Conservation (phyloP, 208 protist genomes). For the Herpetomonas samuelpessoai region DNA sequence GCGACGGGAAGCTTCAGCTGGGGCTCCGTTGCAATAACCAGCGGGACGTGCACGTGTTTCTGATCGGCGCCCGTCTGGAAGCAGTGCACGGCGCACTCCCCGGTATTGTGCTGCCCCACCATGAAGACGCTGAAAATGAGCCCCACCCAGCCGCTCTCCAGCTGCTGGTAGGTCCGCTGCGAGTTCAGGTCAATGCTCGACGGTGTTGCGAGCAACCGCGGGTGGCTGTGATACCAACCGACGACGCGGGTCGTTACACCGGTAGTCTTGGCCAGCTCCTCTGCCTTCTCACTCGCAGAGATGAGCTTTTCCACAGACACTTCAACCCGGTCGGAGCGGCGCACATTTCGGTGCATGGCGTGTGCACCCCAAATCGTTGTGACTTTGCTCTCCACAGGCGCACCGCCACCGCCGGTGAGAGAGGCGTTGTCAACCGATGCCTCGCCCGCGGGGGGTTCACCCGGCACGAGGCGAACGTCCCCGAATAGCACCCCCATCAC, state of each 20-base stretch:
- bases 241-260: conserved; percentile 48
- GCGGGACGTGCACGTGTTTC: conserved; percentile 40
- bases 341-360: conserved; percentile 59
- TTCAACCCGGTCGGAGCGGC: conserved; percentile 78
- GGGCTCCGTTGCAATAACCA: conserved; percentile 28
- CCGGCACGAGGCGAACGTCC: conserved; percentile 21
- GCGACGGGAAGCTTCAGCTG: conserved; percentile 18
- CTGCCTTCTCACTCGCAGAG: conserved; percentile 53
- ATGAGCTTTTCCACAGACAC: conserved; percentile 49
- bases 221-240: conserved; percentile 91
- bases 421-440: not conserved
- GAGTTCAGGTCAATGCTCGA: conserved; percentile 72
- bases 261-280: conserved; percentile 28
- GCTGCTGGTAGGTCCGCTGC: conserved; percentile 71
- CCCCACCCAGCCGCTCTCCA: conserved; percentile 80
- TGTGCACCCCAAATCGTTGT: conserved; percentile 52
- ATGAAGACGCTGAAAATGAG: conserved; percentile 87
- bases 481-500: conserved; percentile 80
- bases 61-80: conserved; percentile 50
- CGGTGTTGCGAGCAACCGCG: conserved; percentile 66
- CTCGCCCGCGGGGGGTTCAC: conserved; percentile 3
- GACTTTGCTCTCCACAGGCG: conserved; percentile 26
- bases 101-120: conserved; percentile 25
- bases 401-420: not conserved
- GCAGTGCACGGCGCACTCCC: conserved; percentile 58